Conservation (phyloP, 1,284 basidiomycete species). For the Rhodotorula glutinis region DNA sequence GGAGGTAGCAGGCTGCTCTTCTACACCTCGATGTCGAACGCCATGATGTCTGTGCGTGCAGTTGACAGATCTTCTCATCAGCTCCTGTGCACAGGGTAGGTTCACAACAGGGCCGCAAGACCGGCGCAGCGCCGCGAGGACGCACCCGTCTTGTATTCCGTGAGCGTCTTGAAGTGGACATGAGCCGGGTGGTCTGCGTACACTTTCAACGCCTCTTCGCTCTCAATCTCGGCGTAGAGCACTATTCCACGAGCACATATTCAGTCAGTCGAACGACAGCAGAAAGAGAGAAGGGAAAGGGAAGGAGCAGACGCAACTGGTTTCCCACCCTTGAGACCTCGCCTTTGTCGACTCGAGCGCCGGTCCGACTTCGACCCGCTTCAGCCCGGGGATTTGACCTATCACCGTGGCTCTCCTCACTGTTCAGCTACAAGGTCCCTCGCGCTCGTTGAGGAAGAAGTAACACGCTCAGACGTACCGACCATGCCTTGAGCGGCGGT, state of each 20-base stretch:
- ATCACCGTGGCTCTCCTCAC: neutral
- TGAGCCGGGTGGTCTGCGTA: slow-evolving; percentile 18
- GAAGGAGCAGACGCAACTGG: slow-evolving; percentile 6
- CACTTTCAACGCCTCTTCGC: slow-evolving; percentile 16
- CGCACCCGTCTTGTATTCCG: slow-evolving; percentile 6
- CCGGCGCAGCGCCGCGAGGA: no score
- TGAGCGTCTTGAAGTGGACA: slow-evolving; percentile 8
- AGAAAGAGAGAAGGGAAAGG: no score
- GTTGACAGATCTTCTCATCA: neutral
- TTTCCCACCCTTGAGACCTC: slow-evolving; percentile 22
- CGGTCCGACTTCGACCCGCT: slow-evolving; percentile 10
- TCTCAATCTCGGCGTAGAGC: slow-evolving; percentile 28
- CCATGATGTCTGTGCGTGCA: slow-evolving; percentile 5
- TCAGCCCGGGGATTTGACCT: slow-evolving; percentile 19
- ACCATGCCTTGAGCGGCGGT: slow-evolving; percentile 14
- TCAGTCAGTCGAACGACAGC: no score
- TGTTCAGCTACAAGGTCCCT: no score
- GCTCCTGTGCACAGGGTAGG: no score
- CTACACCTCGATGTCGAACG: slow-evolving; percentile 12
- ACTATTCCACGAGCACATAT: no score
- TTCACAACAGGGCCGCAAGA: no score
- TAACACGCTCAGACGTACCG: no score
- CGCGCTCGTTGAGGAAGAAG: no score
- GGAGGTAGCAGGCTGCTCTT: no score
- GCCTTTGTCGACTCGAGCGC: slow-evolving; percentile 20